Evolutionary conservation across 805 yeast species (phyloP), one percentile per base, ranked within the genome.

Genomic region (Candida suzukii): DNA sequence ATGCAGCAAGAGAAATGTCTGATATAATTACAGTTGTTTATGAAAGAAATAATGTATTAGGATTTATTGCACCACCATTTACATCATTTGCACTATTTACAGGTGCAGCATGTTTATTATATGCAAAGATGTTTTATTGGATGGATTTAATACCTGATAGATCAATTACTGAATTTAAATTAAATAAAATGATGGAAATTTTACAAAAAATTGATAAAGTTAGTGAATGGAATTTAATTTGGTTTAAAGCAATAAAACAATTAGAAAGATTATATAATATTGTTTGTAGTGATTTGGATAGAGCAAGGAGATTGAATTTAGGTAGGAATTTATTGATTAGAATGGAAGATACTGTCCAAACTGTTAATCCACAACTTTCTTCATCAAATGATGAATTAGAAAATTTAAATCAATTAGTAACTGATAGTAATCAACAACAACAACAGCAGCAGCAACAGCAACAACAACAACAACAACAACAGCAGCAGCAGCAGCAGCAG

Each of bases 71-170:
- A 11, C 22, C 32, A 34, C 47, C 45, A 13, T 41, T 38, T 18
- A 29, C 41, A 9, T 43, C 46, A 13, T 40, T 37, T 33, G 40
- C 39, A 17, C 33, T 38, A n/a, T 43, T 43, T 26, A 40, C 40
- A 17, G 24, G 41, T 8, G 38, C 39, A 3, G 17, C 46, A 7
- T 44, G 40, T 8, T 21, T 35, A 5, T 18, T 43, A 26, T 43
- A 43, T 25, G 44, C 30, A 12, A 34, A 43, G 39, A 43, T 41
- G 27, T 43, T 43, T 25, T 26, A 13, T 32, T 43, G 46, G 46
- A 40, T 43, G 46, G 43, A 43, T 28, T 39, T 37, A 16, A 27
- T 20, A 10, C 25, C 28, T 3, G 16, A 24, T 13, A 26, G 13
- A 16, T 16, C 18, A 13, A 37, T 3, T 38, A 43, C 36, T 20